Base-by-base conservation (phyloP, 768 basidiomycete species). In the Suillus bovinus region DNA sequence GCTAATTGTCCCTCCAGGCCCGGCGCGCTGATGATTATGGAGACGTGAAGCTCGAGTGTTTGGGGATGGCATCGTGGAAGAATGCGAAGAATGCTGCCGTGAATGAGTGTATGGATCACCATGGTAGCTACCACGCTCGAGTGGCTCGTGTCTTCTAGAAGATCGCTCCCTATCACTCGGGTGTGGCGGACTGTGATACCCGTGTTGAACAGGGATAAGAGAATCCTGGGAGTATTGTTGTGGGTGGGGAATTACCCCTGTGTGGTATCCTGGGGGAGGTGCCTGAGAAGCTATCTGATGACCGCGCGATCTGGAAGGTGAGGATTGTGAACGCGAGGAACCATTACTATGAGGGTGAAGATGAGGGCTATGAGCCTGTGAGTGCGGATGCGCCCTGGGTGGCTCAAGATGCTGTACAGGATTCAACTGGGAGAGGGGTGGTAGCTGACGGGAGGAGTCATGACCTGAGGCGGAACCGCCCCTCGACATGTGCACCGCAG, bases 11-110 rank as follows among this genome's bases (percentile, higher is more conserved):
- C 84, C 79, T 4, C 80, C 86, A 44, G 87, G 86, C 8, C 87
- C 88, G 67, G 87, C 69, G 60, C 87, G 86, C 72, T 89, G 88
- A 73, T 90, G 88, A 63, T 79, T 80, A 71, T 90, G 90, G 53
- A 81, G 72, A 68, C 82, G 81, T 59, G 77, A 71, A 69, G 73
- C 71, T 67, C 75, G 74, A 64, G 71, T 61, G 55, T 66, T 68
- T 34, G 80, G 77, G 53, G 73, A 74, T 64, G 73, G 49, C 63
- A 74, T 56, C 16, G 73, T 61, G 55, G 78, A 72, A 5, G 76
- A 71, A 20, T 79, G 72, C 34, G 73, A 70, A 49, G 76, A 58
- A 56, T 71, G 77, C 38, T 68, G 73, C 53, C 71, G 70, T 27
- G 67, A 69, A 52, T 74, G 75, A 49, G 74, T 63, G 61, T 76